These are phyloP conservation scores for Coprinopsis strossmayeri DNA, from an alignment of 768 basidiomycete species.

Conservation along the genomic window DNA sequence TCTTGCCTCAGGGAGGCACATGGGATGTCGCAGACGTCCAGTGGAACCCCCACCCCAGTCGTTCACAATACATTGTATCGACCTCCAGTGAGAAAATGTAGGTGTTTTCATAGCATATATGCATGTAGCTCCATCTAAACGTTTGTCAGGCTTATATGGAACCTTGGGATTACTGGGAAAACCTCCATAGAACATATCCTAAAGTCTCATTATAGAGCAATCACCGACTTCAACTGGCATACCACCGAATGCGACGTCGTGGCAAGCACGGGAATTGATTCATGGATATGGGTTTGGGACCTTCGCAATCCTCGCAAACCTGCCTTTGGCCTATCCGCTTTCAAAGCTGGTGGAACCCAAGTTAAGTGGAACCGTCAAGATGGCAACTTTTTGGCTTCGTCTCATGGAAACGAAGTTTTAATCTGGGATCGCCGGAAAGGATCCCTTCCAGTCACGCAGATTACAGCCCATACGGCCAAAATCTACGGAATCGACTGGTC, in stretches of 20 bases:
- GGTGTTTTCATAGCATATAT: constrained; percentile 18
- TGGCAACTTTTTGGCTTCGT: constrained; percentile 80
- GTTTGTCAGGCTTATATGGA: constrained; percentile 92
- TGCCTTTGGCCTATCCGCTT: constrained; percentile 53
- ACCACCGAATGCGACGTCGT: constrained; percentile 78
- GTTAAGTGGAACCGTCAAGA: constrained; percentile 96
- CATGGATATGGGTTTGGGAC: constrained; percentile 96
- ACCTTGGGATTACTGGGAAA: constrained; percentile 66
- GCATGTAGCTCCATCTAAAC: too few species aligned
- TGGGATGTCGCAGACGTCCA: constrained; percentile 95
- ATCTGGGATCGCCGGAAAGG: constrained; percentile 98
- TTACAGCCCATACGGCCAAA: constrained; percentile 81
- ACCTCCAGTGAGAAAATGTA: constrained; percentile 87
- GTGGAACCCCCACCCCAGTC: constrained; percentile 80
- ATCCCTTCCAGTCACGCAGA: constrained; percentile 67
- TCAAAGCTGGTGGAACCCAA: constrained; percentile 78
- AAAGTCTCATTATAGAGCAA: constrained; percentile 87
- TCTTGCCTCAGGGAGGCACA: constrained; percentile 92
- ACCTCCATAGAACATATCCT: constrained; percentile 82
- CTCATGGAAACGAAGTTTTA: constrained; percentile 79
- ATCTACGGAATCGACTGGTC: constrained; percentile 99
- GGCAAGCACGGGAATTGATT: constrained; percentile 87
- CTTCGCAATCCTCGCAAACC: constrained; percentile 65
- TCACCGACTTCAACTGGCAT: constrained; percentile 99
- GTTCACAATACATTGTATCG: constrained; percentile 78